Evolutionary conservation across 1,284 basidiomycete species (phyloP).

Genomic region (Cutaneotrichosporon dermatis): DNA sequence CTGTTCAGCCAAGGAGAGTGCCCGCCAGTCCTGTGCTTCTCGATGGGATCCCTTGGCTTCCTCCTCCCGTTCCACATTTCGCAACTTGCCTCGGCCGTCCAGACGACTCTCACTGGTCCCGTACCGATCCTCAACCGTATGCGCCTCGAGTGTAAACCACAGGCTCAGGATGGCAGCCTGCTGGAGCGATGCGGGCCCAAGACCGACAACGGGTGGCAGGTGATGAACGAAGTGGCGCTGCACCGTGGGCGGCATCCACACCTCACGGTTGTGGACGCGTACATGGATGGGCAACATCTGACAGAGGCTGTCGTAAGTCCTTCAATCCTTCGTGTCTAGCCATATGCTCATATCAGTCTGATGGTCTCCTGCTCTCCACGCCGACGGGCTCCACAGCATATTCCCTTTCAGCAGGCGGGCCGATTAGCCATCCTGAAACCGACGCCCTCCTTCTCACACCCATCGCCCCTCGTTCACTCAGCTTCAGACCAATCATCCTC

Average conservation of each 20-base stretch:
- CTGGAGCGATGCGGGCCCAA: constrained; percentile 48
- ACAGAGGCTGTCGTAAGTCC: constrained; percentile 85
- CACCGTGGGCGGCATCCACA: constrained; percentile 89
- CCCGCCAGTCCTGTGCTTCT: constrained; percentile 91
- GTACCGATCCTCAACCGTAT: constrained; percentile 72
- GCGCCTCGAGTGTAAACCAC: constrained; percentile 75
- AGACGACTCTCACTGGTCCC: constrained; percentile 57
- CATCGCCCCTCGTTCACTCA: constrained; percentile 88
- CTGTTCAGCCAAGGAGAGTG: constrained; percentile 80
- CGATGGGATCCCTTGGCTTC: constrained; percentile 93
- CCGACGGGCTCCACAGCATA: constrained; percentile 97
- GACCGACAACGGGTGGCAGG: constrained; percentile 69
- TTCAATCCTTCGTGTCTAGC: too few relatives aligned
- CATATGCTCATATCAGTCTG: constrained; percentile 59
- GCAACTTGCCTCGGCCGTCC: constrained; percentile 62
- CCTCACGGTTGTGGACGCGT: constrained; percentile 89
- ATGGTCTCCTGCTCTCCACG: constrained; percentile 90
- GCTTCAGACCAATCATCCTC: constrained; percentile 86
- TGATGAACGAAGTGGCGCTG: constrained; percentile 94
- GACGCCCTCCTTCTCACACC: constrained; percentile 88
- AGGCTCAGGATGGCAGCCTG: constrained; percentile 58
- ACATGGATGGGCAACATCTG: constrained; percentile 89
- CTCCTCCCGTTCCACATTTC: constrained; percentile 72
- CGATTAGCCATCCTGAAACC: constrained; percentile 90
- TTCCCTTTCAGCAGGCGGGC: constrained; percentile 90